A percentile compares a stretch with the other conserved stretches of the same genome.
phyloP scores from a whole-genome alignment of 495 filamentous ascomycete species.

The Xylaria castorea region DNA sequence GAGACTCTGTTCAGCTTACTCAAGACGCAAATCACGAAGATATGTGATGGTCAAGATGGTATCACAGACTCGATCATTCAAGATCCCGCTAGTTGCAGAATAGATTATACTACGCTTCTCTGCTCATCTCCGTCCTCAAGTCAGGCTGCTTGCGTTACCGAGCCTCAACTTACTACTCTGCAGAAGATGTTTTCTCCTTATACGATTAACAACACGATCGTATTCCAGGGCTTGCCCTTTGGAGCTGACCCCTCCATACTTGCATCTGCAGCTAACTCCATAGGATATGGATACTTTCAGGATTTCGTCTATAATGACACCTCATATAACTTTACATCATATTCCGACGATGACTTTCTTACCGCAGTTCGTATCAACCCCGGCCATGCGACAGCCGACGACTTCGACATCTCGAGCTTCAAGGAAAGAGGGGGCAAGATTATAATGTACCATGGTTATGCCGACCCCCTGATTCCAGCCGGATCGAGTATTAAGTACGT shows the following conservation, averaged over 20 bases:
- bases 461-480: slow-evolving; percentile 57
- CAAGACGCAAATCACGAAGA: slow-evolving; percentile 60
- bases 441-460: slow-evolving; percentile 59
- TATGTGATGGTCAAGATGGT: slow-evolving; percentile 70
- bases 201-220: slow-evolving; percentile 1
- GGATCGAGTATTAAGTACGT: slow-evolving; percentile 33
- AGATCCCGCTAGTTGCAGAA: slow-evolving; percentile 62
- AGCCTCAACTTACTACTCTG: slow-evolving; percentile 45
- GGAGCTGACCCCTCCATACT: slow-evolving; percentile 16
- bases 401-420: slow-evolving; percentile 55
- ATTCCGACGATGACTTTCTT: slow-evolving; percentile 37
- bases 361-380: background rate
- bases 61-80: slow-evolving; percentile 66
- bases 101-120: slow-evolving; percentile 57
- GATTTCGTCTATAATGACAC: slow-evolving; percentile 50
- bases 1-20: slow-evolving; percentile 55
- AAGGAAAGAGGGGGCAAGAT: slow-evolving; percentile 56
- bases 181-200: slow-evolving; percentile 58
- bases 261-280: slow-evolving; percentile 4
- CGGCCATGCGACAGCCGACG: slow-evolving; percentile 38
- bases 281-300: slow-evolving; percentile 44
- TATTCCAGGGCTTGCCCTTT: background rate
- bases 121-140: slow-evolving; percentile 46
- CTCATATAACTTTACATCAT: slow-evolving; percentile 44
- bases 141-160: slow-evolving; percentile 57